Conservation (phyloP, 768 basidiomycete species). For the Podaxis sp. region DNA sequence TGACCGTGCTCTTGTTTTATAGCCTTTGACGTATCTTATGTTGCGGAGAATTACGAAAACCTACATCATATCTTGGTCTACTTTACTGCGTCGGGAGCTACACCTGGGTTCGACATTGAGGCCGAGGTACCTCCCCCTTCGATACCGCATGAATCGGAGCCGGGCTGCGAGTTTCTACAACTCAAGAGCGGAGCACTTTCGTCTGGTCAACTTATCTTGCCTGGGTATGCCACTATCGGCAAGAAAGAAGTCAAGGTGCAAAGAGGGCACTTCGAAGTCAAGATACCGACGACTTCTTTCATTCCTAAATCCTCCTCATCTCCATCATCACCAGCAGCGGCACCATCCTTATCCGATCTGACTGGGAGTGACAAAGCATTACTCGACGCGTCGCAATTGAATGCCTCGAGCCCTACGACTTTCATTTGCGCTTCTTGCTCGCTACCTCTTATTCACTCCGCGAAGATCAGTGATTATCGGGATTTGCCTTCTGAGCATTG, state of each 20-base stretch:
- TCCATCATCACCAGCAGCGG: slow-evolving; percentile 13
- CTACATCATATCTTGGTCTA: slow-evolving; percentile 79
- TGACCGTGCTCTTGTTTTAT: slow-evolving; percentile 15
- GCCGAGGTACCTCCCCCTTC: slow-evolving; percentile 63
- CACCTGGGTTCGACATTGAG: slow-evolving; percentile 51
- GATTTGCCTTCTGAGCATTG: slow-evolving; percentile 96
- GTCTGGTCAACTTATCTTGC: slow-evolving; percentile 57
- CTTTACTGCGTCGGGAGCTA: slow-evolving; percentile 52
- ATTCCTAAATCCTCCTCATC: neutral
- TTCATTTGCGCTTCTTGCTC: slow-evolving; percentile 83
- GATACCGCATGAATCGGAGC: slow-evolving; percentile 34
- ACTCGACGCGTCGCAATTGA: slow-evolving; percentile 70
- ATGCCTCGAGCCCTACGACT: slow-evolving; percentile 49
- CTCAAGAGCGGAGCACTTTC: slow-evolving; percentile 57
- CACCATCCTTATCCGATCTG: slow-evolving; percentile 21
- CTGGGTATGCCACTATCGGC: slow-evolving; percentile 56
- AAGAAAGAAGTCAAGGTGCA: slow-evolving; percentile 56
- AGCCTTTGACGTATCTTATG: slow-evolving; percentile 47
- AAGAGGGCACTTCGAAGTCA: slow-evolving; percentile 69
- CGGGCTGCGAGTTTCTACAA: slow-evolving; percentile 52
- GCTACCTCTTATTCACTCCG: slow-evolving; percentile 63
- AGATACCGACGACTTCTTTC: slow-evolving; percentile 41
- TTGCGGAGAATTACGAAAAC: slow-evolving; percentile 83
- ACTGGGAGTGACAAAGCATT: slow-evolving; percentile 33
- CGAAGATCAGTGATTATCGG: slow-evolving; percentile 54